Evolutionary conservation across 2,329 filamentous ascomycete species (phyloP), one percentile per base, ranked within the genome.

Genomic region (Alternaria sp.): DNA sequence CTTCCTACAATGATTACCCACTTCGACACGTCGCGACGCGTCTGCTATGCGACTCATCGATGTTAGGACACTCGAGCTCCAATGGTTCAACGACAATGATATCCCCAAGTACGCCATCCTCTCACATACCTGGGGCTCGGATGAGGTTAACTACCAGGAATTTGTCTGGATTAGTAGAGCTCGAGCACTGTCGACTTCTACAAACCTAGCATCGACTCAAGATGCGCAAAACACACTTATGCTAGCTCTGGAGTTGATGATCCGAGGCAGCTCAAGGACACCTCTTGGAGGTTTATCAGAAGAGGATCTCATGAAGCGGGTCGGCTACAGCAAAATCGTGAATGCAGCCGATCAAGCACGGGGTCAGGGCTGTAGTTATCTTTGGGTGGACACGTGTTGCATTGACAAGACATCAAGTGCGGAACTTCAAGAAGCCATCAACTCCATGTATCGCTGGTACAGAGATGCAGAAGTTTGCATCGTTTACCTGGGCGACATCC

Each of bases 381-480:
- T 72, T 4, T 73, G 71, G 71, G 61, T 69, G 5, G 71, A 73
- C 50, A 68, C 63, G 7, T 71, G 64, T 37, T 70, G 67, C 42
- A 72, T 71, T 49, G 63, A 71, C 39, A 71, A 71, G 29, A 65
- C 61, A 2, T 62, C 58, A 9, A 67, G 65, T 41, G 62, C 67
- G 3, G 68, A 71, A 39, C 50, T 72, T 11, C 61, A 65, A 39
- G 69, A 72, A 39, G 61, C 69, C 4, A 70, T 72, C 31, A 71
- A 70, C 29, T 70, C 63, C 9, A 73, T 73, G 69, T 73, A 60
- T 57, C 55, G 56, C 5, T 73, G 62, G 62, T 73, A 73, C 21
- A 29, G 65, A 21, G 56, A 65, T 26, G 62, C 65, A 4, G 58
- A 56, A 23, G 45, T 68, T 4, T 73, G 70, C 41, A 59, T 68